Conservation (phyloP, 2,329 filamentous ascomycete genomes). For the Diaporthe ampelina region DNA sequence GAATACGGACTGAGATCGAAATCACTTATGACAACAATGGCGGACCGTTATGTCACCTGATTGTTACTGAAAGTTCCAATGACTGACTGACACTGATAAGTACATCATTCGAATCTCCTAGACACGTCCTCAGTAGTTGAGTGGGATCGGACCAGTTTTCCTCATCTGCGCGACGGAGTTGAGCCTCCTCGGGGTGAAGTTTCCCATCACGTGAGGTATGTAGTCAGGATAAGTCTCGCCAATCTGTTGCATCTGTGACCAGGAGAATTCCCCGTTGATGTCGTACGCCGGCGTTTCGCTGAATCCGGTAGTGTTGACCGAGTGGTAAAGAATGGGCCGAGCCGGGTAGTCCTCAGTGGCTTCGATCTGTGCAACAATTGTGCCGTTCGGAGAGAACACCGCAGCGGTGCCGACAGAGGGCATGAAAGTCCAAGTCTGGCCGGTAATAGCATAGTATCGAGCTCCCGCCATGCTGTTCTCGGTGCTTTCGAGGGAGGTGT, state of each 20-base stretch:
- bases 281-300: not conserved
- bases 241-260: constrained; percentile 1
- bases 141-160: not conserved
- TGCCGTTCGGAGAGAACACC: constrained; percentile 5
- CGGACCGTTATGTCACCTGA: too few species aligned
- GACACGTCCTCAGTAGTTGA: not conserved
- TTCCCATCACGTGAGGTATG: not conserved
- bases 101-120: too few species aligned
- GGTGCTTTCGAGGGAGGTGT: constrained; percentile 1
- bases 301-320: constrained; percentile 16
- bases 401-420: constrained; percentile 10
- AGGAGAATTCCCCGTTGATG: constrained; percentile 7
- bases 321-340: not conserved
- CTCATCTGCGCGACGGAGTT: constrained; percentile 13
- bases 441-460: constrained; percentile 1
- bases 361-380: not conserved
- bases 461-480: constrained; percentile 6
- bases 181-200: not conserved
- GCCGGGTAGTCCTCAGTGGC: not conserved
- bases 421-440: constrained; percentile 10
- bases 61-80: too few species aligned
- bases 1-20: too few species aligned
- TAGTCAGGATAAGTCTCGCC: not conserved
- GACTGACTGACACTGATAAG: too few species aligned
- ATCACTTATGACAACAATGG: too few species aligned